Percentiles rank a stretch among this genome's conserved stretches.
phyloP scores from a whole-genome alignment of 2,329 filamentous ascomycete species.

The Alternaria postmessia region DNA sequence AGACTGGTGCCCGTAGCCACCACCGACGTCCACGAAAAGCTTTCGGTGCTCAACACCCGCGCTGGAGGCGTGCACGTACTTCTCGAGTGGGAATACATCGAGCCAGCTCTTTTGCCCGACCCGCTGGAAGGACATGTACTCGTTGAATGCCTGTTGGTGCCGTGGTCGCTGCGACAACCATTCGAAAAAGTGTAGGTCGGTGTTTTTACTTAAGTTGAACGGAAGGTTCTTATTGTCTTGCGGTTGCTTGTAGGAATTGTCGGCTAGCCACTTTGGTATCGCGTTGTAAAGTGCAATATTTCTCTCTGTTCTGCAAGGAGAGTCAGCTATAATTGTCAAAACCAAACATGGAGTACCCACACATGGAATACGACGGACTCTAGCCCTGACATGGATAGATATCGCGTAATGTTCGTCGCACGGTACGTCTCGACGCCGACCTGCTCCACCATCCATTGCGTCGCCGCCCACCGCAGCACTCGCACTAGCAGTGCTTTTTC shows the following conservation, averaged over 20 bases:
- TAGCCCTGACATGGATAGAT: slow-evolving; percentile 8
- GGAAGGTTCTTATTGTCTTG: slow-evolving; percentile 12
- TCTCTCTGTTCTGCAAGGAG: slow-evolving; percentile 4
- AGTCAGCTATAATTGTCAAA: not conserved
- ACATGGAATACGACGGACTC: slow-evolving; percentile 12
- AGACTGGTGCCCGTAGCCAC: slow-evolving; percentile 11
- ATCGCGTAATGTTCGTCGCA: slow-evolving; percentile 5
- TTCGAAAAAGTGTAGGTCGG: slow-evolving; percentile 11
- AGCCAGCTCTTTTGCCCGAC: slow-evolving; percentile 15
- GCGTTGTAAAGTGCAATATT: slow-evolving; percentile 12
- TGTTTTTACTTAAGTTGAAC: slow-evolving; percentile 9
- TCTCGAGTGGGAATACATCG: slow-evolving; percentile 10
- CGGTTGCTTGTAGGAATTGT: slow-evolving; percentile 10
- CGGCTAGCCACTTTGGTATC: slow-evolving; percentile 12
- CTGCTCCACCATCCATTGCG: slow-evolving; percentile 16
- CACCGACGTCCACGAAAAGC: slow-evolving; percentile 9
- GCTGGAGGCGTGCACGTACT: not conserved
- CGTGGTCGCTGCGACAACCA: slow-evolving; percentile 13
- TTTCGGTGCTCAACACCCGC: not conserved
- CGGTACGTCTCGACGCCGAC: slow-evolving; percentile 8
- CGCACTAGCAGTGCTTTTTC: slow-evolving; percentile 8
- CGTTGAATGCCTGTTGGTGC: slow-evolving; percentile 13
- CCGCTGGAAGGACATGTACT: slow-evolving; percentile 16
- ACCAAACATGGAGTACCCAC: not conserved
- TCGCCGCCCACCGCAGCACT: slow-evolving; percentile 7